Evolutionary conservation across 805 yeast genomes (phyloP).

Genomic region (Kuraishia piskuri): DNA sequence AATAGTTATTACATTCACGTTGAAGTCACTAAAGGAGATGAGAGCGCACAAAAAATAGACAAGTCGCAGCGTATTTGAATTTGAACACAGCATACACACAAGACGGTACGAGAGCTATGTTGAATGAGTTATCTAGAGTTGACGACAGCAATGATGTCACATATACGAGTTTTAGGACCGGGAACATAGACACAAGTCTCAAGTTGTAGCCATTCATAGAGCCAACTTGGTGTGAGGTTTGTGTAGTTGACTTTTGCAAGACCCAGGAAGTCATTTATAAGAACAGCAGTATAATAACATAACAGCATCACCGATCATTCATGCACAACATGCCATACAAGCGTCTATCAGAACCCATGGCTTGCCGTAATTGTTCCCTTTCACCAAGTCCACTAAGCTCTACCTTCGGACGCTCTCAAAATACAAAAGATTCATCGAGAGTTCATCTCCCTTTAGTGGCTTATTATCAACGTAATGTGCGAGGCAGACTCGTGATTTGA

Average conservation of each 20-base stretch:
- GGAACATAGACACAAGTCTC: background rate
- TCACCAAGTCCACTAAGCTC: no score
- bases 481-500: no score
- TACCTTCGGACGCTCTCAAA: no score
- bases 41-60: background rate
- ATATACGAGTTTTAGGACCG: background rate
- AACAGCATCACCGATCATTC: no score
- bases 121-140: background rate
- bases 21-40: background rate
- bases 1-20: constrained; percentile 21
- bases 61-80: background rate
- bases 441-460: background rate
- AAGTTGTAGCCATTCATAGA: background rate
- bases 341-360: no score
- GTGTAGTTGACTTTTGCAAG: background rate
- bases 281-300: no score
- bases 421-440: no score
- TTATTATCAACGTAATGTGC: no score
- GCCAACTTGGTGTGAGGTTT: background rate
- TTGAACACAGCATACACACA: no score
- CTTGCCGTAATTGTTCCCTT: no score
- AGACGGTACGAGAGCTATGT: background rate
- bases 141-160: background rate
- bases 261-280: no score
- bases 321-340: no score